A percentile compares a stretch with the other conserved stretches of the same genome.
phyloP scores from a whole-genome alignment of 345 rosid species.

The Salix viminalis region DNA sequence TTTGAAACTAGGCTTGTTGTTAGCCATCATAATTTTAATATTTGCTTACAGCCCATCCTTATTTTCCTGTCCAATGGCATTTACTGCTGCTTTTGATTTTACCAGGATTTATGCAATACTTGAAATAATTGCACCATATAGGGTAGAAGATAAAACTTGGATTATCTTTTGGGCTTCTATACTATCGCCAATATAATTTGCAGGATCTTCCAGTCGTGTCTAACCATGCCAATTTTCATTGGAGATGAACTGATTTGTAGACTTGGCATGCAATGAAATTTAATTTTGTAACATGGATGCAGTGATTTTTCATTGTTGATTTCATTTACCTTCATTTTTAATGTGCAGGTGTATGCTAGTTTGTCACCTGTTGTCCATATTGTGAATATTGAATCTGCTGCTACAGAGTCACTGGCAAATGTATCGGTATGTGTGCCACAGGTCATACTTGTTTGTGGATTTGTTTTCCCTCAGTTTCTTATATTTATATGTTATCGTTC shows the following conservation, averaged over 20 bases:
- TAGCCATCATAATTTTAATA: not conserved
- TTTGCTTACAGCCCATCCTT: not conserved
- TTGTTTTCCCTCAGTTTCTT: not conserved
- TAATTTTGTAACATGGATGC: not conserved
- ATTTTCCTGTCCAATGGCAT: not conserved
- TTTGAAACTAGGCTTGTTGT: not conserved
- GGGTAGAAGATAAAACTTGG: not conserved
- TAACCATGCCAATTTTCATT: not conserved
- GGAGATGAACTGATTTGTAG: not conserved
- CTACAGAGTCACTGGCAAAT: conserved; percentile 53
- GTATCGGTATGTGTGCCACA: conserved; percentile 40
- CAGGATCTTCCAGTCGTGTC: not conserved
- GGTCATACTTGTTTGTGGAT: not conserved
- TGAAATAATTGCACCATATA: not conserved
- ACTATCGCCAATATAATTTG: no score
- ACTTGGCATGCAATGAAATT: not conserved
- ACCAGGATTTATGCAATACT: not conserved
- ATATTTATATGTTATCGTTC: not conserved
- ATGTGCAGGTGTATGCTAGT: conserved; percentile 65
- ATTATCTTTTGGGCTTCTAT: no score
- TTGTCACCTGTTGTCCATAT: conserved; percentile 55
- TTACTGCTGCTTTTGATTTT: not conserved
- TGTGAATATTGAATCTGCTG: conserved; percentile 46
- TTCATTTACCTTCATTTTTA: conserved; percentile 4
- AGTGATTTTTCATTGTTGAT: not conserved